Percentiles rank a stretch among this genome's conserved stretches.
Evolutionary conservation across 208 protist species (phyloP).

Genomic region (Vickermania spadyakhi): DNA sequence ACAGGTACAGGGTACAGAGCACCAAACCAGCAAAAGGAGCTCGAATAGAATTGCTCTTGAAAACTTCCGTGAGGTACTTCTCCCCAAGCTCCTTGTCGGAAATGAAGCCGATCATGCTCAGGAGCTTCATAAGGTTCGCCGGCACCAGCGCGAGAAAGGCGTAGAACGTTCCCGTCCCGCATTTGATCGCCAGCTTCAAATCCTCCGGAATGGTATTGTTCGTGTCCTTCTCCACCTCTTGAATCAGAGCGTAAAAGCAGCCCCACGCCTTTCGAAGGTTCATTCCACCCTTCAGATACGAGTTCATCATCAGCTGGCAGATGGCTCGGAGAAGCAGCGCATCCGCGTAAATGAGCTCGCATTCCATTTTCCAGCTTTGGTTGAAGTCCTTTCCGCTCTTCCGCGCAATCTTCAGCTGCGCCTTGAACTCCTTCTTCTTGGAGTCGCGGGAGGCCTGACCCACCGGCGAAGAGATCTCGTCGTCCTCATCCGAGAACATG

Average conservation of each 20-base stretch:
- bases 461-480: constrained; percentile 1
- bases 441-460: constrained; percentile 18
- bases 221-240: constrained; percentile 62
- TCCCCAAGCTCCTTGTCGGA: constrained; percentile 87
- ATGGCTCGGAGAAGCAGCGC: constrained; percentile 75
- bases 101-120: constrained; percentile 87
- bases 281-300: constrained; percentile 81
- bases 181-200: constrained; percentile 85
- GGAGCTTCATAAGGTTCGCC: constrained; percentile 82
- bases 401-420: constrained; percentile 32
- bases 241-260: constrained; percentile 62
- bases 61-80: constrained; percentile 80
- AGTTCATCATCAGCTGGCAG: constrained; percentile 87
- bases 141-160: constrained; percentile 83
- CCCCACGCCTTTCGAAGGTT: constrained; percentile 88
- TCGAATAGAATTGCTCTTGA: constrained; percentile 84
- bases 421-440: constrained; percentile 61
- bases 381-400: constrained; percentile 47
- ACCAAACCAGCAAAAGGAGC: constrained; percentile 76
- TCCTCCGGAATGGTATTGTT: constrained; percentile 65
- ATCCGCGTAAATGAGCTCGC: constrained; percentile 86
- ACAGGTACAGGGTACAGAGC: constrained; percentile 86
- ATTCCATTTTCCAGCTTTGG: constrained; percentile 83
- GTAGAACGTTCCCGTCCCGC: constrained; percentile 83
- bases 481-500: constrained; percentile 46